phyloP scores from a whole-genome alignment of 176 grass and related monocot genomes.

The Bothriochloa decipiens region DNA sequence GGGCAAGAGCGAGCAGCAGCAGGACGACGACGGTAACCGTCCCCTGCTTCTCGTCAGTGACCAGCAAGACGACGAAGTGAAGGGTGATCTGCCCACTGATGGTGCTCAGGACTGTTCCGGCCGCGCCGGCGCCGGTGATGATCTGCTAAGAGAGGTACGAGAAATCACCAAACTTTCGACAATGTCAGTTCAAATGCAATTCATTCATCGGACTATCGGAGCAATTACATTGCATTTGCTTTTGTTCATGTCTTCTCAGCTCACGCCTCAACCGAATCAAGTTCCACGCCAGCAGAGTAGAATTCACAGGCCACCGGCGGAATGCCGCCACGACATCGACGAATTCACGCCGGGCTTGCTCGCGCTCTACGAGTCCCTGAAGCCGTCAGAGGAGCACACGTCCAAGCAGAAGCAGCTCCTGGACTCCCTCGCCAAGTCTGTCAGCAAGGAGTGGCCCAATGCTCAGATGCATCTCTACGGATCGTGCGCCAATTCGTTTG shows the following conservation, averaged over 20 bases:
- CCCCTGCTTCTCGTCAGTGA: neutral
- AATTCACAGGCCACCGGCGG: neutral
- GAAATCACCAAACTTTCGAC: neutral
- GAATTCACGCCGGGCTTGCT: conserved; percentile 34
- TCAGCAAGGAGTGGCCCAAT: conserved; percentile 57
- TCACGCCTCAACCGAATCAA: neutral
- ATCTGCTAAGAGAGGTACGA: conserved; percentile 21
- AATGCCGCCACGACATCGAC: conserved; percentile 48
- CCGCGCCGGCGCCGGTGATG: neutral
- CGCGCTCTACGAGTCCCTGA: conserved; percentile 55
- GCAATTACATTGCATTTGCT: neutral
- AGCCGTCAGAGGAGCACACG: conserved; percentile 44
- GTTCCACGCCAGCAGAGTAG: neutral
- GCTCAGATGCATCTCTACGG: conserved; percentile 67
- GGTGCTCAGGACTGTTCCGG: neutral
- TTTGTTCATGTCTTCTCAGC: conserved; percentile 8
- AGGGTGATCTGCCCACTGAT: too few species aligned
- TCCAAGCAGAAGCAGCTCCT: conserved; percentile 51
- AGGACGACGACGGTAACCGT: neutral
- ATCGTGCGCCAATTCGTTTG: conserved; percentile 73
- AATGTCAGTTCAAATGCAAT: neutral
- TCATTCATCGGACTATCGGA: neutral
- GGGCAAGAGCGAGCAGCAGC: neutral
- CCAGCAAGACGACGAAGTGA: too few species aligned
- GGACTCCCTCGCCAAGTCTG: conserved; percentile 29